Evolutionary conservation across 1,139 yeast genomes (phyloP), one percentile per base, ranked within the genome.

Genomic region (Insectozyma bohioensis): DNA sequence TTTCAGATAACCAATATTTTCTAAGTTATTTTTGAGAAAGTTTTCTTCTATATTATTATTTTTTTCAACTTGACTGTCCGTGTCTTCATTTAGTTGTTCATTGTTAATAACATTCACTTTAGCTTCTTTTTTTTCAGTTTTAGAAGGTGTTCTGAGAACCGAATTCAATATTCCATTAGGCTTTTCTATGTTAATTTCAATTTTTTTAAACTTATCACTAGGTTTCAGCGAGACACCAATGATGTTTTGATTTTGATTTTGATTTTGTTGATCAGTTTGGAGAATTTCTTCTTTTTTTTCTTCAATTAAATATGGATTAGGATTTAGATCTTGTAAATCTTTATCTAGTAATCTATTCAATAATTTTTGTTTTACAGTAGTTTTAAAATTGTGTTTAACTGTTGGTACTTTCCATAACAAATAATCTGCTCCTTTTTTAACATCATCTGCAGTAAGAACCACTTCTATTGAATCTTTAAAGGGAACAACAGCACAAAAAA

Each of bases 311-410:
- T 26, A 12, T 18, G 29, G 26, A 22, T 64, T 71, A 58, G 73
- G 67, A 63, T 30, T 26, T 10, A 39, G 27, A 11, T 40, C 40
- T 41, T 49, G 41, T 32, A 40, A 29, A 30, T 41, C 50, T 40
- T 30, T 35, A 14, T 34, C 29, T n/a, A 42, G 27, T 24, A 48
- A 35, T 26, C 39, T 26, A 25, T 43, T 43, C 2, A 43, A 35
- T 15, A 43, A 10, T 45, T 47, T 49, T 29, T 53, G 67, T 56
- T 68, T 70, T 10, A 71, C 66, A 49, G 69, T 64, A 62, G 69
- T 38, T 29, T 50, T 49, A 28, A 53, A 31, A 12, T 41, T 42
- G 7, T 43, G 33, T 22, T 51, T 53, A 12, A 48, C 42, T 25
- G 48, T 47, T 4, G 60, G 58, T 3, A 51, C 35, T 33, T 51